These are phyloP conservation scores for Zygnema circumcarinatum DNA, from an alignment of 139 green algal species.

Conservation along the genomic window DNA sequence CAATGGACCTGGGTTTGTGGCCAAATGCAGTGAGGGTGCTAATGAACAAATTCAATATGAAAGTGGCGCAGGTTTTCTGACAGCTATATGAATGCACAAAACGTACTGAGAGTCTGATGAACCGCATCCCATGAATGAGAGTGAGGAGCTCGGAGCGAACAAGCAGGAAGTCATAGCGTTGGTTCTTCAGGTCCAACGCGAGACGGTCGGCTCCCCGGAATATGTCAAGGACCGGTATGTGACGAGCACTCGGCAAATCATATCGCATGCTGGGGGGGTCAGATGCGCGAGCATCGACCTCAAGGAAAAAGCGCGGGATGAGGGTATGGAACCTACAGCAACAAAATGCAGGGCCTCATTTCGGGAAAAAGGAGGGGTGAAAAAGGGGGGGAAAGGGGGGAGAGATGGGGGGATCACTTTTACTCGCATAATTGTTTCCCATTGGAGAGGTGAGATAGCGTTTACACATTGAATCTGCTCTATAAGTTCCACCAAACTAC, in stretches of 20 bases:
- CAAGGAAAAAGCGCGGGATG: conserved; percentile 37
- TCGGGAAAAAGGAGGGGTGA: too few species aligned
- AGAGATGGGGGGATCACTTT: too few species aligned
- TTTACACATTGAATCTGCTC: too few species aligned
- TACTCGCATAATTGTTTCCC: too few species aligned
- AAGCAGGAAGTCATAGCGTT: background rate
- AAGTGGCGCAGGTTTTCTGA: too few species aligned
- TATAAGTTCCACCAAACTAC: too few species aligned
- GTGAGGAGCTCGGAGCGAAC: conserved; percentile 35
- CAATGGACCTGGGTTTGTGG: too few species aligned
- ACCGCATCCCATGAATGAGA: conserved; percentile 57
- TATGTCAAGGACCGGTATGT: conserved; percentile 38
- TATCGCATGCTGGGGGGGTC: background rate
- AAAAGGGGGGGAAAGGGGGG: too few species aligned
- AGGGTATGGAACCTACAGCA: conserved; percentile 32
- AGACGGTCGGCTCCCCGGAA: conserved; percentile 26
- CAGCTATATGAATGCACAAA: too few species aligned
- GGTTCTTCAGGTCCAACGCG: conserved; percentile 26
- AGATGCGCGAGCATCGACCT: conserved; percentile 23
- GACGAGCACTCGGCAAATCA: background rate
- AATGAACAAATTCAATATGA: too few species aligned
- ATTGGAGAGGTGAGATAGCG: too few species aligned
- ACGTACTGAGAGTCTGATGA: conserved; percentile 34
- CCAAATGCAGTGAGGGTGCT: too few species aligned
- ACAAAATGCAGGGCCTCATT: background rate